Percentiles rank a stretch among this genome's conserved stretches.
phyloP scores from a whole-genome alignment of 441 rosid genomes.

The Erysimum cheiri region DNA sequence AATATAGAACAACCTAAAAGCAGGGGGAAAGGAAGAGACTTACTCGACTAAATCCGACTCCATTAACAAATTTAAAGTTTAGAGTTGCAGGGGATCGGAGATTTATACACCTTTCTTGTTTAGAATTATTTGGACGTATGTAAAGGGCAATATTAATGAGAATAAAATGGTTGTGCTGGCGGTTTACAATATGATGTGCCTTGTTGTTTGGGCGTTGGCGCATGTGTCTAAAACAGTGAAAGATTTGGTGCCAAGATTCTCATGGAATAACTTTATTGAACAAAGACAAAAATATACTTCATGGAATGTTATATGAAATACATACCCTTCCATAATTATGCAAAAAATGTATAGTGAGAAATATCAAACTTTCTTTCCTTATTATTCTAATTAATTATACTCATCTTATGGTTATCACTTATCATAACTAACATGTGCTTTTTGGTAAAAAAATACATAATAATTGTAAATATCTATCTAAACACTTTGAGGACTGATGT shows the following conservation, averaged over 20 bases:
- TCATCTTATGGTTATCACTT: constrained; percentile 7
- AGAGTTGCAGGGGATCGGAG: neutral
- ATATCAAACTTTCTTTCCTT: constrained; percentile 22
- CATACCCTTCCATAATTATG: constrained; percentile 25
- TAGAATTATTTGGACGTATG: constrained; percentile 11
- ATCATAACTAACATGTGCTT: constrained; percentile 8
- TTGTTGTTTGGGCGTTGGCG: constrained; percentile 45
- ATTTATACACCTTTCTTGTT: constrained; percentile 21
- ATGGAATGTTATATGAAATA: constrained; percentile 23
- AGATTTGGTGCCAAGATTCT: constrained; percentile 84
- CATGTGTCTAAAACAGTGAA: constrained; percentile 51
- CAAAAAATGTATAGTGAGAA: constrained; percentile 1
- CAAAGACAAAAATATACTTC: constrained; percentile 41
- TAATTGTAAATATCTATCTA: neutral
- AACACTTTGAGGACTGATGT: neutral
- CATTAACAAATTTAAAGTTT: neutral
- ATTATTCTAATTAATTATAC: constrained; percentile 4
- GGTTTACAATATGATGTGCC: constrained; percentile 39
- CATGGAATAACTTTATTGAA: constrained; percentile 69
- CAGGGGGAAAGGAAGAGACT: neutral
- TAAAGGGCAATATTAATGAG: constrained; percentile 25
- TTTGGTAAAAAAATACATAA: neutral
- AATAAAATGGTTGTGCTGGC: constrained; percentile 35
- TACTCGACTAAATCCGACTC: constrained; percentile 1
- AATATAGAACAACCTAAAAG: neutral